Evolutionary conservation across 768 basidiomycete genomes (phyloP).

Genomic region (Lactarius sanguifluus): DNA sequence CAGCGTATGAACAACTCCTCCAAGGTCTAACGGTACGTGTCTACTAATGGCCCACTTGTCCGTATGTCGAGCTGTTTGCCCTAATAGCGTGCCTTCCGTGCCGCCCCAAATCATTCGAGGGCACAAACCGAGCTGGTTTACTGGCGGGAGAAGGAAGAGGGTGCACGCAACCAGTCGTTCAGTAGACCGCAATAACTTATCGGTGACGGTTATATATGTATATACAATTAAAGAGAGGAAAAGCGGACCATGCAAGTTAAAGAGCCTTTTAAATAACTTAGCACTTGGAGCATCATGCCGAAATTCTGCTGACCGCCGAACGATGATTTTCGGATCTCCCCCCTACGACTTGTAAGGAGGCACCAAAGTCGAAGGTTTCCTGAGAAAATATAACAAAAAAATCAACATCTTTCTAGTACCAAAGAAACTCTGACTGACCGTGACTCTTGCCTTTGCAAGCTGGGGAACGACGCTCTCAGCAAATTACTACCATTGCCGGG

Average conservation of each 20-base stretch:
- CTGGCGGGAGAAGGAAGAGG: slow-evolving; percentile 86
- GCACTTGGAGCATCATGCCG: not conserved
- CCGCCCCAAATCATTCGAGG: slow-evolving; percentile 72
- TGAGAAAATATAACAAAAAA: not conserved
- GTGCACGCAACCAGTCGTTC: slow-evolving; percentile 49
- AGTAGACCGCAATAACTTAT: slow-evolving; percentile 18
- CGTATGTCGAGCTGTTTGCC: slow-evolving; percentile 8
- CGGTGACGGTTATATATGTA: slow-evolving; percentile 3
- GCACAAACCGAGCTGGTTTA: slow-evolving; percentile 83
- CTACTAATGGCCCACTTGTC: slow-evolving; percentile 1
- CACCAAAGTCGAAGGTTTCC: slow-evolving; percentile 29
- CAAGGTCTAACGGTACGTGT: slow-evolving; percentile 70
- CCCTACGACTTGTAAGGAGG: slow-evolving; percentile 39
- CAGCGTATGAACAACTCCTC: slow-evolving; percentile 74
- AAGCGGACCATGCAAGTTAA: slow-evolving; percentile 11
- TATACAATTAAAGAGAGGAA: not conserved
- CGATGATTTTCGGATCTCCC: not conserved
- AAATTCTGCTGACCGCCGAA: slow-evolving; percentile 1
- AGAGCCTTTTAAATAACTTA: slow-evolving; percentile 8
- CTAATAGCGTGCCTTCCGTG: slow-evolving; percentile 60
- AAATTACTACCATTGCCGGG: slow-evolving; percentile 52
- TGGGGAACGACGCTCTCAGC: slow-evolving; percentile 71
- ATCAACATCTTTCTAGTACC: not conserved
- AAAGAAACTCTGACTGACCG: slow-evolving; percentile 35
- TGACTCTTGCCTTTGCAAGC: slow-evolving; percentile 47